A percentile compares a stretch with the other conserved stretches of the same genome.
phyloP scores from a whole-genome alignment of 495 filamentous ascomycete genomes.

The Copromyces sp. region DNA sequence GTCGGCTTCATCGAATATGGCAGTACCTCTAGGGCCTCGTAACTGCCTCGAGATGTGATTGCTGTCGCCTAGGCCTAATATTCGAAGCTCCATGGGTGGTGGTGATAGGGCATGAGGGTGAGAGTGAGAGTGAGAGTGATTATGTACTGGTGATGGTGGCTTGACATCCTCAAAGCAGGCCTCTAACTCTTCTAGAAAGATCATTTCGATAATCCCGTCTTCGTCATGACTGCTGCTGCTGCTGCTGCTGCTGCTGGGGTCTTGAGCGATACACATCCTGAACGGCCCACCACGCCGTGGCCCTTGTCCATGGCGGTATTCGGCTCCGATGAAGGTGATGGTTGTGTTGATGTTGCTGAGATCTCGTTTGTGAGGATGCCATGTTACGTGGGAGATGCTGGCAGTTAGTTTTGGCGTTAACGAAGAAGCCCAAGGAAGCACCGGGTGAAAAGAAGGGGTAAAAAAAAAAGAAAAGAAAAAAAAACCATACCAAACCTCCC shows the following conservation, averaged over 20 bases:
- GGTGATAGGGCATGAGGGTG: neutral
- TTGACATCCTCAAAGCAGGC: neutral
- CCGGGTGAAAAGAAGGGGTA: neutral
- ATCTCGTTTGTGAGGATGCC: neutral
- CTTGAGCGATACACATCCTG: neutral
- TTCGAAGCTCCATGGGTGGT: neutral
- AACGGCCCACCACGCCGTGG: neutral
- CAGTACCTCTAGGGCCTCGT: neutral
- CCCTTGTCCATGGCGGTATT: neutral
- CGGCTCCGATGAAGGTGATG: neutral
- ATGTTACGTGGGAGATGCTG: neutral
- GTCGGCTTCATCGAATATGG: neutral
- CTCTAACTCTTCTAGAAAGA: neutral
- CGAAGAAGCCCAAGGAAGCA: too few relatives aligned
- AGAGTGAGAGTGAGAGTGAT: neutral
- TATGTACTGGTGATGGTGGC: neutral
- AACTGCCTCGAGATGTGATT: neutral
- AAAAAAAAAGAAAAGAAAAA: neutral
- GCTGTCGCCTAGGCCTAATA: neutral
- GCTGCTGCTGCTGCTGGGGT: neutral
- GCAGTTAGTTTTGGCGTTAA: neutral
- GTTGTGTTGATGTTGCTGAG: neutral
- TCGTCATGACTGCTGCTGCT: neutral
- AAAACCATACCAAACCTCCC: conserved; percentile 4
- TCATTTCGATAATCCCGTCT: neutral